A percentile compares a stretch with the other conserved stretches of the same genome.
Evolutionary conservation across 805 yeast species (phyloP).

Genomic region (Yarrowia sp.): DNA sequence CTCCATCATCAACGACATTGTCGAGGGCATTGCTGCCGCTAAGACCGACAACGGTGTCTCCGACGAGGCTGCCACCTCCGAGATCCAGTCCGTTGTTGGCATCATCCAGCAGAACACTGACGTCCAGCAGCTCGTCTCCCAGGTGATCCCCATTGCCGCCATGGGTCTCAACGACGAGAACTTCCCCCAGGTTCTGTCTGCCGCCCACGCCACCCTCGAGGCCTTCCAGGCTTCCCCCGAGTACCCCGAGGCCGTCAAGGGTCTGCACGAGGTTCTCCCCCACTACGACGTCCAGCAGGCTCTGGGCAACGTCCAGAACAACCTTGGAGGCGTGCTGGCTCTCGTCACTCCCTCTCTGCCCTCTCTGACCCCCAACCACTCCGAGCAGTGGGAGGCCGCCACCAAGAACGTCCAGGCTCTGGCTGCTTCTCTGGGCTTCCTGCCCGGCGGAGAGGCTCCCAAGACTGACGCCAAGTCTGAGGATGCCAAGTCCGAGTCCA

Average conservation of each 20-base stretch:
- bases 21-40: constrained; percentile 32
- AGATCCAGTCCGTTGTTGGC: constrained; percentile 29
- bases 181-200: constrained; percentile 36
- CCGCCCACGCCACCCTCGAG: constrained; percentile 19
- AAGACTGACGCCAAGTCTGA: constrained; percentile 14
- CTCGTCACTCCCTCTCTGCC: constrained; percentile 32
- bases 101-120: constrained; percentile 29
- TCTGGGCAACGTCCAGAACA: constrained; percentile 24
- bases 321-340: constrained; percentile 20
- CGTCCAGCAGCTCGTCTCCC: constrained; percentile 29
- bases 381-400: constrained; percentile 33
- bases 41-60: constrained; percentile 28
- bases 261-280: constrained; percentile 20
- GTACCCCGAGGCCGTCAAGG: constrained; percentile 32
- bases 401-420: constrained; percentile 34
- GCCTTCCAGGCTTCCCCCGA: constrained; percentile 33
- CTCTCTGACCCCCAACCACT: constrained; percentile 36
- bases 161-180: constrained; percentile 33
- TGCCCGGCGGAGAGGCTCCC: constrained; percentile 6
- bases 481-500: background rate
- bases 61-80: constrained; percentile 37
- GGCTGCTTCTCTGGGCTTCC: constrained; percentile 30
- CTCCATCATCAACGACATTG: constrained; percentile 28
- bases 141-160: constrained; percentile 28
- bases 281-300: constrained; percentile 36